Evolutionary conservation across 2,329 filamentous ascomycete species (phyloP).

Genomic region (Ceratocystis cacaofunesta): DNA sequence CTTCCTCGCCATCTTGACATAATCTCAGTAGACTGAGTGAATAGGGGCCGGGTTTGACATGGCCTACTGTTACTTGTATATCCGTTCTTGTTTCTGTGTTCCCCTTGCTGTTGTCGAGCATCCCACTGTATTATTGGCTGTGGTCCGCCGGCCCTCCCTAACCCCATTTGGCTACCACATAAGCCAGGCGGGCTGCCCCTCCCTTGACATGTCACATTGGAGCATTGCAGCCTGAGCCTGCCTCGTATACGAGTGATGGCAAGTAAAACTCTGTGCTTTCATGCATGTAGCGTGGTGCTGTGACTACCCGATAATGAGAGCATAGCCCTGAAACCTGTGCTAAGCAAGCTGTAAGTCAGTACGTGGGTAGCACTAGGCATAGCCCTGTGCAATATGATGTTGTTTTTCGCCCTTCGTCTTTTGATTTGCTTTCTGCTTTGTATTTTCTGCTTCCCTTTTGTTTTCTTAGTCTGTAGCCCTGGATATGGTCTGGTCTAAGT

Average conservation of each 20-base stretch:
- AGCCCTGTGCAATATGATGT: neutral
- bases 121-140: no score
- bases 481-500: no score
- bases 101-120: no score
- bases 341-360: neutral
- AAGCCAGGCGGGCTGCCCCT: neutral
- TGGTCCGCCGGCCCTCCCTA: neutral
- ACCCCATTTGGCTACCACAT: neutral
- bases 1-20: no score
- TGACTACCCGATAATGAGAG: neutral
- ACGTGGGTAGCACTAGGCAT: neutral
- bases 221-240: no score
- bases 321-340: neutral
- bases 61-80: no score
- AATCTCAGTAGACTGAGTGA: no score
- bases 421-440: neutral
- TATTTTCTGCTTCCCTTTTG: neutral
- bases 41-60: no score
- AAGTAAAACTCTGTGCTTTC: neutral
- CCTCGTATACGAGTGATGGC: no score
- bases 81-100: no score
- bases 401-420: neutral
- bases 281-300: neutral
- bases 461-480: neutral
- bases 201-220: neutral